Conservation (phyloP, 1,139 yeast species). For the Blastobotrys serpentis region DNA sequence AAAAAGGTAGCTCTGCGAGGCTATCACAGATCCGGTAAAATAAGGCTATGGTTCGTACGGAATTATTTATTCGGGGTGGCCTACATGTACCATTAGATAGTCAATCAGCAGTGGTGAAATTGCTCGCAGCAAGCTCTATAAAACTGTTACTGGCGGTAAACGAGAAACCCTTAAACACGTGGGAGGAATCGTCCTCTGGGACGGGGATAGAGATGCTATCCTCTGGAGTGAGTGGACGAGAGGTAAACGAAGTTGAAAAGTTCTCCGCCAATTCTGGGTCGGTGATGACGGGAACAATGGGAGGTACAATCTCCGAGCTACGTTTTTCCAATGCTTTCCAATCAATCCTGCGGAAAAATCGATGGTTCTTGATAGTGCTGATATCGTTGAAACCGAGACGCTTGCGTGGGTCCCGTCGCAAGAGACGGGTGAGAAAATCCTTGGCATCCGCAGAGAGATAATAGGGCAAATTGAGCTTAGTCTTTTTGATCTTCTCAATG, state of each 20-base stretch:
- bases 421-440: conserved; percentile 68
- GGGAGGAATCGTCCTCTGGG: conserved; percentile 18
- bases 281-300: conserved; percentile 81
- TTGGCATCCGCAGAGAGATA: conserved; percentile 83
- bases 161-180: conserved; percentile 36
- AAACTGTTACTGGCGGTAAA: conserved; percentile 36
- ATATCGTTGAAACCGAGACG: conserved; percentile 69
- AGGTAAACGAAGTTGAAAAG: conserved; percentile 84
- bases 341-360: conserved; percentile 74
- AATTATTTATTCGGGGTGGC: too few species aligned
- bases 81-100: conserved; percentile 12
- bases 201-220: conserved; percentile 25
- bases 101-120: conserved; percentile 13
- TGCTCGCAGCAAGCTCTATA: conserved; percentile 27
- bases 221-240: conserved; percentile 50
- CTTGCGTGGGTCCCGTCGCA: conserved; percentile 72
- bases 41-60: too few species aligned
- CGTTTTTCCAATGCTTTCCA: conserved; percentile 66
- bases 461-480: conserved; percentile 70
- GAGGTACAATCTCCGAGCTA: conserved; percentile 55
- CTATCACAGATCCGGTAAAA: too few species aligned
- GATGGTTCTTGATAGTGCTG: conserved; percentile 64
- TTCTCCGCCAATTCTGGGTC: conserved; percentile 89
- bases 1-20: too few species aligned
- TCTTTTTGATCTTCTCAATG: conserved; percentile 74